Conservation (phyloP, 768 basidiomycete species). For the Pisolithus microcarpus region DNA sequence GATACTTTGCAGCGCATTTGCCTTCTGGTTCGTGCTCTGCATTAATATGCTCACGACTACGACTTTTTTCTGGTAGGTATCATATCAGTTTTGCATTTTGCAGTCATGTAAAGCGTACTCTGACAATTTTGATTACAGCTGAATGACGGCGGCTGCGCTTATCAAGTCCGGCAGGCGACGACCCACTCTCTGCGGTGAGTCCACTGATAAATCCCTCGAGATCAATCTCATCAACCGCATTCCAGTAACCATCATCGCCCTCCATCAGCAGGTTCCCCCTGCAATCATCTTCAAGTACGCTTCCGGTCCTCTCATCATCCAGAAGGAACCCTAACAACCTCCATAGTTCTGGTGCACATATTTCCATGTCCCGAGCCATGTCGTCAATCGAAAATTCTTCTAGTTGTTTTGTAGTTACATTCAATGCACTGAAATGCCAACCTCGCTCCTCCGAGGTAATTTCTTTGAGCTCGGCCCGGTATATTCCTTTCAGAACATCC, state of each 20-base stretch:
- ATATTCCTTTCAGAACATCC: no score
- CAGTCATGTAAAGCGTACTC: neutral
- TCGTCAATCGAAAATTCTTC: no score
- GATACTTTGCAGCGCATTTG: constrained; percentile 9
- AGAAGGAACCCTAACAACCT: no score
- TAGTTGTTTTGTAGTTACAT: no score
- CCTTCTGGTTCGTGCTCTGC: constrained; percentile 27
- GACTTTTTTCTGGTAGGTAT: constrained; percentile 5
- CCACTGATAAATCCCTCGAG: constrained; percentile 1
- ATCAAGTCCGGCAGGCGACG: neutral
- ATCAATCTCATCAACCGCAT: constrained; percentile 3
- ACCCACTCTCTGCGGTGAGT: neutral
- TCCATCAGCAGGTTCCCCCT: neutral
- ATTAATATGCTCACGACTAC: constrained; percentile 11
- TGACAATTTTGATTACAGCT: neutral
- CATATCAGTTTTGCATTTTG: neutral
- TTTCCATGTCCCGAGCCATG: no score
- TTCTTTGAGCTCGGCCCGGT: no score
- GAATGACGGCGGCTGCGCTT: neutral
- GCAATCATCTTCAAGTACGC: no score
- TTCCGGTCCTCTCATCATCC: no score
- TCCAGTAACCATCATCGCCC: constrained; percentile 3
- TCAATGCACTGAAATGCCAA: no score
- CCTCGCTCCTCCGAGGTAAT: no score
- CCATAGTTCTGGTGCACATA: no score